Conservation (phyloP, 179 eudicot species). For the Amaranthus tricolor region DNA sequence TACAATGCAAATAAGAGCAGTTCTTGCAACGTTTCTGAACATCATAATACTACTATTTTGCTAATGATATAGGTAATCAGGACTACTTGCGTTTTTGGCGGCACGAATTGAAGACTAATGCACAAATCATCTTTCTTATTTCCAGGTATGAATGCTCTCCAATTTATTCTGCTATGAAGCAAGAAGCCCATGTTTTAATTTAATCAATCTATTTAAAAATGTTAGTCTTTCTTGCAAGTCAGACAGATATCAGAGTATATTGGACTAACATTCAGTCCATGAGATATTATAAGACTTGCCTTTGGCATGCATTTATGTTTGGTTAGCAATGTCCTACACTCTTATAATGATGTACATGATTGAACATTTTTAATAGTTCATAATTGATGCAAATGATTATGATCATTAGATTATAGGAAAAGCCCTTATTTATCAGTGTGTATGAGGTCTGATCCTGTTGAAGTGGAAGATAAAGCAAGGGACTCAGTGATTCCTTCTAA, state of each 20-base stretch:
- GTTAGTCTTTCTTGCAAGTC: neutral
- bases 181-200: neutral
- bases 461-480: slow-evolving; percentile 20
- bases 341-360: slow-evolving; percentile 13
- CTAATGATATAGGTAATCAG: neutral
- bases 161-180: neutral
- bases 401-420: slow-evolving; percentile 18
- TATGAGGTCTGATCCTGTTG: slow-evolving; percentile 20
- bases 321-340: slow-evolving; percentile 17
- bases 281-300: neutral
- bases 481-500: slow-evolving; percentile 35
- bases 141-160: slow-evolving; percentile 14
- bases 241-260: neutral
- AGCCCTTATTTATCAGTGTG: slow-evolving; percentile 26
- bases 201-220: neutral
- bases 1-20: neutral
- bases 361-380: neutral
- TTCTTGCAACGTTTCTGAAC: neutral
- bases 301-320: slow-evolving; percentile 8
- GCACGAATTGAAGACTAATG: neutral
- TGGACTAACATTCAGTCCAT: neutral
- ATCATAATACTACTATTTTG: neutral
- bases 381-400: slow-evolving; percentile 14
- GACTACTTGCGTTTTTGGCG: neutral
- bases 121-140: neutral